These are phyloP conservation scores for Strobilomyces confusus DNA, from an alignment of 768 basidiomycete genomes.

Conservation along the genomic window DNA sequence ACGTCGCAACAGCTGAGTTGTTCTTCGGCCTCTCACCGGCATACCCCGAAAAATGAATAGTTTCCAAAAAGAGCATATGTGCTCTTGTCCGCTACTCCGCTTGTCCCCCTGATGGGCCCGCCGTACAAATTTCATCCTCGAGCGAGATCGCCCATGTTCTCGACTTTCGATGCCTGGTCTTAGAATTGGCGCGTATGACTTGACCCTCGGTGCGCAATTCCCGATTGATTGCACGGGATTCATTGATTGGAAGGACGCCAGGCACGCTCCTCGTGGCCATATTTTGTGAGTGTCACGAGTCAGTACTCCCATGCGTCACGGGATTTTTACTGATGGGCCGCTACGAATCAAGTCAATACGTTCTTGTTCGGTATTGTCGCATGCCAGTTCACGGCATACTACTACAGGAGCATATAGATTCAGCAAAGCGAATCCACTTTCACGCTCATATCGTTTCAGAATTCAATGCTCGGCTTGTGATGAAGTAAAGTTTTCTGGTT, in stretches of 20 bases:
- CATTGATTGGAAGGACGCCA: background rate
- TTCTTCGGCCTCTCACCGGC: slow-evolving; percentile 13
- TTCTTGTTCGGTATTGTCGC: slow-evolving; percentile 40
- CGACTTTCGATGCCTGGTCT: background rate
- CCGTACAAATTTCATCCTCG: too few species aligned
- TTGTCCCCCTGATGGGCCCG: background rate
- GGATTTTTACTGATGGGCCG: background rate
- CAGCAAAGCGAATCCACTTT: background rate
- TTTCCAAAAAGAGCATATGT: background rate
- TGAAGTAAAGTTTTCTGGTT: slow-evolving; percentile 2
- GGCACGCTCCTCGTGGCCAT: slow-evolving; percentile 12
- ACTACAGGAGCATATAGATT: background rate
- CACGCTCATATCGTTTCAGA: background rate
- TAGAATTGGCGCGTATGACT: background rate
- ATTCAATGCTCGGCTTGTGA: slow-evolving; percentile 12
- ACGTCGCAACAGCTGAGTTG: slow-evolving; percentile 8
- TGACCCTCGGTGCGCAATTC: background rate
- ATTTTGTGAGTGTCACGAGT: background rate
- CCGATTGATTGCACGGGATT: background rate
- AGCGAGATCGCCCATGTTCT: too few species aligned
- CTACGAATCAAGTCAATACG: slow-evolving; percentile 8
- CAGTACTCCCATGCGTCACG: background rate
- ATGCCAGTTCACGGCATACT: slow-evolving; percentile 40
- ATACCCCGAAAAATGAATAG: slow-evolving; percentile 17
- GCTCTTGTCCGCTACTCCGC: background rate